These are phyloP conservation scores for Phyllosticta citribraziliensis DNA, from an alignment of 2,329 filamentous ascomycete genomes.

Conservation along the genomic window DNA sequence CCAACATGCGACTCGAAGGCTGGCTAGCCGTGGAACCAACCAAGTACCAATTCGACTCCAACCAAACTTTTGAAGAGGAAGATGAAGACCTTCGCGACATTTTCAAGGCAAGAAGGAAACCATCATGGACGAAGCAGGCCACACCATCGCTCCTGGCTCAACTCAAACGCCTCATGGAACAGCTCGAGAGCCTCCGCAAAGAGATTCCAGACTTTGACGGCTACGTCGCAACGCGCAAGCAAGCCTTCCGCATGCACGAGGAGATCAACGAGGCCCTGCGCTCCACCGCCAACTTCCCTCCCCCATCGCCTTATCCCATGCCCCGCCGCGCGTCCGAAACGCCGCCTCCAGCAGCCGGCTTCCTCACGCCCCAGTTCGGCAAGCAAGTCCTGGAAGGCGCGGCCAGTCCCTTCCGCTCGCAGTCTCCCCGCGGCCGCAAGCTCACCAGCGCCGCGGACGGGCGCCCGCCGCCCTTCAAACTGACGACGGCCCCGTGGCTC, in stretches of 20 bases:
- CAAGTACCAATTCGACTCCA: constrained; percentile 25
- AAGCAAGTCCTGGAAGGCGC: constrained; percentile 24
- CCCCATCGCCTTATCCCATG: constrained; percentile 15
- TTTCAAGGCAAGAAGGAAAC: constrained; percentile 26
- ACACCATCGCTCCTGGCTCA: constrained; percentile 33
- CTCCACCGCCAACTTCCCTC: constrained; percentile 16
- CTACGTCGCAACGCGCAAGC: constrained; percentile 38
- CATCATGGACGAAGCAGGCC: constrained; percentile 26
- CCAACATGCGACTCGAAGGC: constrained; percentile 75
- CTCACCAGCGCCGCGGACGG: constrained; percentile 12
- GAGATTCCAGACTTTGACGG: constrained; percentile 39
- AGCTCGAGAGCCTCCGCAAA: constrained; percentile 34
- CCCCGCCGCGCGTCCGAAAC: neutral
- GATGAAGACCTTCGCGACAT: constrained; percentile 24
- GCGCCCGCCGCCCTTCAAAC: neutral
- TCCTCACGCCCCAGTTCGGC: constrained; percentile 26
- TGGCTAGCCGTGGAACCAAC: constrained; percentile 72
- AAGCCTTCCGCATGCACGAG: constrained; percentile 39
- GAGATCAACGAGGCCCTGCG: constrained; percentile 33
- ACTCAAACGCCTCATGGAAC: constrained; percentile 31
- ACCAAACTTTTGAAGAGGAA: constrained; percentile 13
- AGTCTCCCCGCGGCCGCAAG: constrained; percentile 27
- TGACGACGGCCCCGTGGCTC: neutral
- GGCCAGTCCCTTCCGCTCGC: constrained; percentile 22
- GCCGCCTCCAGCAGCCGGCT: constrained; percentile 17